Evolutionary conservation across 192 early-diverging fungal species (phyloP), one percentile per base, ranked within the genome.

Genomic region (Geranomyces variabilis): DNA sequence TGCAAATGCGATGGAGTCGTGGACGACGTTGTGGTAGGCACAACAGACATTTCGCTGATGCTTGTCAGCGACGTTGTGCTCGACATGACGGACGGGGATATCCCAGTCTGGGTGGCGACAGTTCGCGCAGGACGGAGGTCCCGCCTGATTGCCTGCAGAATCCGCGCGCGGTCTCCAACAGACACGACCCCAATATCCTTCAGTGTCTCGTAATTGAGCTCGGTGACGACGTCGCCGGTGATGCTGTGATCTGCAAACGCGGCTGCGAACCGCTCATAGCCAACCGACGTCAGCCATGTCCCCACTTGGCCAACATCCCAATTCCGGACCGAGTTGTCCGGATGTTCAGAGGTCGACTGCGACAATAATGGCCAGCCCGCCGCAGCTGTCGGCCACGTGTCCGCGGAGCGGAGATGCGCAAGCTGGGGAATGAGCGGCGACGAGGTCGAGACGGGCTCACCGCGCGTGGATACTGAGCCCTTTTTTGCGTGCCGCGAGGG

Each of bases 141-240:
- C 48, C 51, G 66, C 60, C 91, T 93, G 63, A 97, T 89, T 22
- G 90, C 91, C 36, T 87, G 76, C 33, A 93, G 79, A 34, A 97
- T 83, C 58, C 90, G 84, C 41, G 94, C 90, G 17, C 93, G 79
- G 66, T 97, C 95, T 47, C 94, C 93, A 10, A 95, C 90, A 0
- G 86, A 89, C 48, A 75, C 77, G 58, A 97, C 88, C 10, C 88
- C 90, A 74, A 97, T 88, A 59, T 94, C 90, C 75, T 91, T 91
- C 15, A 97, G 84, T 21, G 90, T 74, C 44, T 83, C 80, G 70
- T 96, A 91, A 79, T 93, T 89, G 1, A 97, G 81, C 77, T 96
- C 94, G 4, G 92, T 77, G 60, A 97, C 78, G 7, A 91, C 83
- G 24, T 89, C 85, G n/a, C 95, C 95, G 15, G 80, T 92, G 51